A percentile compares a stretch with the other conserved stretches of the same genome.
phyloP scores from a whole-genome alignment of 2,329 filamentous ascomycete species.

The Fusarium chuoi region DNA sequence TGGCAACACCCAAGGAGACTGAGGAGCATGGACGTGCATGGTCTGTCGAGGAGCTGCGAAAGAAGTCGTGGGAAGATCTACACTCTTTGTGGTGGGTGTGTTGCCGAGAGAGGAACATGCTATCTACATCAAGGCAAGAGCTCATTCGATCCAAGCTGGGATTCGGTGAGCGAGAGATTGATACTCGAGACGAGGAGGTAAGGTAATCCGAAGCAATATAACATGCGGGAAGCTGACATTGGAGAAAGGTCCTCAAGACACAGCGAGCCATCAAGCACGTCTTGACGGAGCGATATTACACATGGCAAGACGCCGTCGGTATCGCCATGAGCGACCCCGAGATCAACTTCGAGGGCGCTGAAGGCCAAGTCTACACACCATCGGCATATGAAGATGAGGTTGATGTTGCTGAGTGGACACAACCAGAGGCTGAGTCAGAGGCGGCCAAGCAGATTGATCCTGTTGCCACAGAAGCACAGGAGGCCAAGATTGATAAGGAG shows the following conservation, averaged over 20 bases:
- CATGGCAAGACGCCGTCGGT: constrained; percentile 80
- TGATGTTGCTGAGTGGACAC: constrained; percentile 40
- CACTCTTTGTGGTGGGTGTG: constrained; percentile 96
- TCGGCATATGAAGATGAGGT: constrained; percentile 51
- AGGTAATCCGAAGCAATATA: constrained; percentile 40
- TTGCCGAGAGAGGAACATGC: constrained; percentile 87
- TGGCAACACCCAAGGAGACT: constrained; percentile 78
- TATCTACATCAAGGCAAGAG: constrained; percentile 81
- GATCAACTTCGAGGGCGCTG: constrained; percentile 65
- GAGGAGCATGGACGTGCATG: constrained; percentile 81
- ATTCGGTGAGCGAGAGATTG: constrained; percentile 77
- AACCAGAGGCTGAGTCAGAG: constrained; percentile 32
- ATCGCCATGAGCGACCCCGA: constrained; percentile 74
- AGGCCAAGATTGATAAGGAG: constrained; percentile 38
- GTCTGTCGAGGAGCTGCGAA: constrained; percentile 84
- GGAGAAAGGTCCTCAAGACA: constrained; percentile 74
- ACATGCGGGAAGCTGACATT: constrained; percentile 15
- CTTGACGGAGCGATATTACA: constrained; percentile 87
- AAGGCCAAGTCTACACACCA: constrained; percentile 62
- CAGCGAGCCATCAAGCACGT: constrained; percentile 86
- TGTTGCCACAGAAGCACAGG: constrained; percentile 21
- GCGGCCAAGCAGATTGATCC: constrained; percentile 28
- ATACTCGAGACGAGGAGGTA: constrained; percentile 73
- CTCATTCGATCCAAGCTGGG: constrained; percentile 73
- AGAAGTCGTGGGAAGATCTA: constrained; percentile 93